These are phyloP conservation scores for Alnus glutinosa DNA, from an alignment of 306 rosid genomes.

Conservation along the genomic window DNA sequence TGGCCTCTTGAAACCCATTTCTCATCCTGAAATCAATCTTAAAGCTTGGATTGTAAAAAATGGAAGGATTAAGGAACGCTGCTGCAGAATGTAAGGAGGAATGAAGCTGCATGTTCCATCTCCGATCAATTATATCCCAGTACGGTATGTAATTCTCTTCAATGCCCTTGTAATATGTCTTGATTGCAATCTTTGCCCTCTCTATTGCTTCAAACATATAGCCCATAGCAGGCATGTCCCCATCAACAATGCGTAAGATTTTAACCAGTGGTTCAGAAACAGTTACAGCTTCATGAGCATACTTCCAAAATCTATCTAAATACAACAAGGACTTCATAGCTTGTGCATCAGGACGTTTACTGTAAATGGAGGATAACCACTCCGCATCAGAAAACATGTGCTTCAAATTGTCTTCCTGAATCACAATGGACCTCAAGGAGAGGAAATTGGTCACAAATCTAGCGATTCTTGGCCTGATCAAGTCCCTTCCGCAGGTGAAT, in stretches of 20 bases:
- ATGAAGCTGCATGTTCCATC: constrained; percentile 66
- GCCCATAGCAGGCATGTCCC: constrained; percentile 79
- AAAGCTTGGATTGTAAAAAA: constrained; percentile 47
- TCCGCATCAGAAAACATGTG: constrained; percentile 62
- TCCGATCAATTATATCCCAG: constrained; percentile 56
- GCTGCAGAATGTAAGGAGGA: constrained; percentile 72
- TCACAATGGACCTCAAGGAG: constrained; percentile 62
- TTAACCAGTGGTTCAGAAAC: constrained; percentile 63
- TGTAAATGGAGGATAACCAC: constrained; percentile 58
- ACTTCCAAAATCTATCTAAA: constrained; percentile 68
- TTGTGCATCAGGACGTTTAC: constrained; percentile 52
- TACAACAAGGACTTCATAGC: constrained; percentile 43
- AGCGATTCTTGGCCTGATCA: constrained; percentile 56
- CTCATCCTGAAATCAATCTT: constrained; percentile 57
- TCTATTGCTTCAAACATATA: constrained; percentile 62
- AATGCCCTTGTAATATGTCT: constrained; percentile 51
- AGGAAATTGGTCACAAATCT: constrained; percentile 60
- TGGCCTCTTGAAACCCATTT: constrained; percentile 67
- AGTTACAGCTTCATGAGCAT: constrained; percentile 62
- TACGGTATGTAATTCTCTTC: constrained; percentile 59
- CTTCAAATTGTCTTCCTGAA: constrained; percentile 62
- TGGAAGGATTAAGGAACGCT: constrained; percentile 71
- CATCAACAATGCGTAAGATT: constrained; percentile 65
- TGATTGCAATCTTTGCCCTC: constrained; percentile 55
- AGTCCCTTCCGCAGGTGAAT: constrained; percentile 57